Evolutionary conservation across 1,139 yeast species (phyloP), one percentile per base, ranked within the genome.

Genomic region (Diutina mesorugosa): DNA sequence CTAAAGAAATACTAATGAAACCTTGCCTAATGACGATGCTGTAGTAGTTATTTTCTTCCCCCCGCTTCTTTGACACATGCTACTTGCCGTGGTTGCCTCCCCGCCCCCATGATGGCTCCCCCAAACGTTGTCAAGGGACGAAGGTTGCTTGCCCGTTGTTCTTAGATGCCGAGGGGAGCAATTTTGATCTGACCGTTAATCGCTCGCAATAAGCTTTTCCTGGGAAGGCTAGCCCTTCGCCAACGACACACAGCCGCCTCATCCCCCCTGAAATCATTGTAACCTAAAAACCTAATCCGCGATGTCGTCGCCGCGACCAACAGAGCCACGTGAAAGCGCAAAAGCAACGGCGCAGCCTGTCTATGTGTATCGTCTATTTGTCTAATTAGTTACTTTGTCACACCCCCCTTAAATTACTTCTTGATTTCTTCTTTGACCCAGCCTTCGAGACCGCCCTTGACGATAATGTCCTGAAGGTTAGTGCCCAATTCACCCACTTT

Each of bases 361-460:
- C 41, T 35, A 35, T 35, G 10, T 35, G 41, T 35, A 2, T 9
- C 10, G 9, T 32, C 46, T 14, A 21, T 9, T 18, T 6, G 30
- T 47, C 21, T 48, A 26, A 48, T 10, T n/a, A 8, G 10, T n/a
- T 28, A 26, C 8, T 47, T 14, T 48, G 18, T 46, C 29, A 46
- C 28, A 14, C 5, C 7, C 51, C 38, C 14, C 8, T 16, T 21
- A 4, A 46, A 9, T 28, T 18, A 50, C 26, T 50, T 51, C 35
- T 41, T 38, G 26, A 51, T 41, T 14, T 41, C 47, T 41, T 51
- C 79, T 72, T 82, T 87, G 60, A 93, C 98, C 99, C 99, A 93
- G 54, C 96, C 96, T 78, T 93, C 99, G 60, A 93, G 82, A 56
- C 99, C 99, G 55, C 99, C 99, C 70, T 90, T 87, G 63, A 93